Percentiles rank a stretch among this genome's conserved stretches.
These are phyloP conservation scores for Ballota nigra DNA, from an alignment of 257 asterid species.

Conservation along the genomic window DNA sequence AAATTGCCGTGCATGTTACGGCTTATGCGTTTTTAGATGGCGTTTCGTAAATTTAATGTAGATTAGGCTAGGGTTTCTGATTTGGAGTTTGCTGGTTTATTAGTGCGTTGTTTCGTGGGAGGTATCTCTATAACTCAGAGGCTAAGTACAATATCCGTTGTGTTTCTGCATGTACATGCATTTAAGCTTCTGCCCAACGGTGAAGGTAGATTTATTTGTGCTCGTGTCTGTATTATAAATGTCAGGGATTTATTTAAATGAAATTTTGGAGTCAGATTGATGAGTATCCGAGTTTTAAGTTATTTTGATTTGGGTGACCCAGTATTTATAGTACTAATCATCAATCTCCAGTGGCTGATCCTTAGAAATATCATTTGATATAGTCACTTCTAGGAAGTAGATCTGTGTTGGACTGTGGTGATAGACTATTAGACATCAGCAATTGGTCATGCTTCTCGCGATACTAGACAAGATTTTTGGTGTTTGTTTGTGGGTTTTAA, in stretches of 20 bases:
- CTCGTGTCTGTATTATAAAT: background rate
- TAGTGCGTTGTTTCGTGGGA: no score
- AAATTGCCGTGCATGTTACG: constrained; percentile 20
- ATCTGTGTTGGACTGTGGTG: background rate
- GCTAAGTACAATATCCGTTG: no score
- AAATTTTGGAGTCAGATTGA: background rate
- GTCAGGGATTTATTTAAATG: background rate
- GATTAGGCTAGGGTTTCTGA: constrained; percentile 7
- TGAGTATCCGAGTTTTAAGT: background rate
- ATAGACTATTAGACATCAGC: background rate
- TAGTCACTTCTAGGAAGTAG: background rate
- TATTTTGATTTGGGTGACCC: background rate
- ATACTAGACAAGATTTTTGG: background rate
- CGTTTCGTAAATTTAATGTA: background rate
- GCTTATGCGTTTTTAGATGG: background rate
- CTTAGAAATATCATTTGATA: background rate
- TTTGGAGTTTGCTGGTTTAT: no score
- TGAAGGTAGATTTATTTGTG: constrained; percentile 12
- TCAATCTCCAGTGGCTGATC: background rate
- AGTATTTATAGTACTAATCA: background rate
- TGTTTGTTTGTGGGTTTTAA: background rate
- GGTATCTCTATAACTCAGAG: no score
- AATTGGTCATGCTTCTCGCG: background rate
- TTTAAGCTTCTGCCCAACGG: background rate
- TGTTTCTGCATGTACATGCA: constrained; percentile 4